Percentiles rank a stretch among this genome's conserved stretches.
Evolutionary conservation across 352 stramenopile genomes (phyloP).

Genomic region (Globisporangium heterothallicum): DNA sequence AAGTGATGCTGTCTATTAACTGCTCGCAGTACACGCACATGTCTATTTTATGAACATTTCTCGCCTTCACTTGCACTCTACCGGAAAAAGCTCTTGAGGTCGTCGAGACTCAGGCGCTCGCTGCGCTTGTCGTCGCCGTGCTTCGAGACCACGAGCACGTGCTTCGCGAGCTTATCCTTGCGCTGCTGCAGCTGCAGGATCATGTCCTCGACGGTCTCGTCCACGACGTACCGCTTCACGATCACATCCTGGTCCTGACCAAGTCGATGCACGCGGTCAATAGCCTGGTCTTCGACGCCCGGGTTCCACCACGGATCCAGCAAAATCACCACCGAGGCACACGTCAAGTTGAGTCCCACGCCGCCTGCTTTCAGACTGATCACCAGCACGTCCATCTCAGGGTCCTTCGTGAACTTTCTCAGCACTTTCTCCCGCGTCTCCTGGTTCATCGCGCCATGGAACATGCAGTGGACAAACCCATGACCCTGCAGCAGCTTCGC

Average conservation of each 20-base stretch:
- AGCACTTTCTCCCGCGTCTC: conserved; percentile 70
- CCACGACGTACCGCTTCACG: conserved; percentile 88
- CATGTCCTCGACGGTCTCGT: conserved; percentile 89
- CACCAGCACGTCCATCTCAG: conserved; percentile 63
- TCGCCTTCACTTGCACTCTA: conserved; percentile 11
- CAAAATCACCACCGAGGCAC: conserved; percentile 85
- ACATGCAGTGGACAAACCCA: conserved; percentile 48
- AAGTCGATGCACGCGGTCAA: conserved; percentile 90
- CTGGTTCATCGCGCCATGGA: conserved; percentile 73
- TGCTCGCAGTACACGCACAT: not conserved
- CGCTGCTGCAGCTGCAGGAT: conserved; percentile 87
- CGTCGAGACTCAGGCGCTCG: conserved; percentile 58
- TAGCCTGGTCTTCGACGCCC: conserved; percentile 90
- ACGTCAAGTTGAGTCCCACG: conserved; percentile 88
- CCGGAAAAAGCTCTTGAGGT: conserved; percentile 69
- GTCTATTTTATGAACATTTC: not conserved
- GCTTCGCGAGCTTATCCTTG: conserved; percentile 84
- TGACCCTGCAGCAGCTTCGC: conserved; percentile 41
- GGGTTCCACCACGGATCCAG: conserved; percentile 94
- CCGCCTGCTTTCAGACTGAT: conserved; percentile 88
- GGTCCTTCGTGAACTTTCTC: conserved; percentile 51
- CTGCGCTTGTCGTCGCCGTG: conserved; percentile 28
- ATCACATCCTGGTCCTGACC: conserved; percentile 80
- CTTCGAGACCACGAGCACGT: conserved; percentile 67
- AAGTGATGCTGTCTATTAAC: not conserved